A percentile compares a stretch with the other conserved stretches of the same genome.
Conservation (phyloP, 2,329 filamentous ascomycete species). For the Pyricularia sp. region DNA sequence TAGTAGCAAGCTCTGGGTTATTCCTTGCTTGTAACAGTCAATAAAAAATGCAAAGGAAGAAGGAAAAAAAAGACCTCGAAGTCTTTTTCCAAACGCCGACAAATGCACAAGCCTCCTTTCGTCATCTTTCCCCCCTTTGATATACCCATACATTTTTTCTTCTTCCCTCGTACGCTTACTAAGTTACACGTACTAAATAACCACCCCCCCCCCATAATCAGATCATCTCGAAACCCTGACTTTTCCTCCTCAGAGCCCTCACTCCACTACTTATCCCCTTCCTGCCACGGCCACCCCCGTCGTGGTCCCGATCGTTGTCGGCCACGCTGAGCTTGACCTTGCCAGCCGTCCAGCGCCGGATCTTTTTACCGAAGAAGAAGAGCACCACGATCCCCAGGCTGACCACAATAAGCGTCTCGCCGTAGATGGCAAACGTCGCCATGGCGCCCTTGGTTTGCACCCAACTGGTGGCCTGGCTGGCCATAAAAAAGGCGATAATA, state of each 20-base stretch:
- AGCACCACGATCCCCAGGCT: slow-evolving; percentile 19
- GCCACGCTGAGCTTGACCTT: slow-evolving; percentile 10
- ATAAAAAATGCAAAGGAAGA: too few relatives aligned
- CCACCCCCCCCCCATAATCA: not conserved
- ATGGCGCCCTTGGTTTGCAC: slow-evolving; percentile 17
- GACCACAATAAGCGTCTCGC: slow-evolving; percentile 20
- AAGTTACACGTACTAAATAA: too few relatives aligned
- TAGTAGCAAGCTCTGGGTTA: not conserved
- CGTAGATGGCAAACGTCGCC: slow-evolving; percentile 19
- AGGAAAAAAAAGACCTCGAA: not conserved
- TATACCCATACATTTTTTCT: too few relatives aligned
- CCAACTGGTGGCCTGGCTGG: slow-evolving; percentile 18
- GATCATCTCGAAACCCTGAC: not conserved
- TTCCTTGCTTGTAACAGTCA: not conserved
- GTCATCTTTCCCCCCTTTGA: too few relatives aligned
- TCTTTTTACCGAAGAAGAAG: slow-evolving; percentile 16
- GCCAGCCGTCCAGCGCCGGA: slow-evolving; percentile 20
- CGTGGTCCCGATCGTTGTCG: not conserved
- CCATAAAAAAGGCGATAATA: slow-evolving; percentile 20
- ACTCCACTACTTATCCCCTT: not conserved
- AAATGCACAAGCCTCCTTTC: not conserved
- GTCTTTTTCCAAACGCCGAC: not conserved
- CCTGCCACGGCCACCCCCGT: not conserved
- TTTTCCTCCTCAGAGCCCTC: not conserved
- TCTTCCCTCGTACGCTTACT: too few relatives aligned